Conservation (phyloP, 2,329 filamentous ascomycete species). For the Neofusicoccum parvum region DNA sequence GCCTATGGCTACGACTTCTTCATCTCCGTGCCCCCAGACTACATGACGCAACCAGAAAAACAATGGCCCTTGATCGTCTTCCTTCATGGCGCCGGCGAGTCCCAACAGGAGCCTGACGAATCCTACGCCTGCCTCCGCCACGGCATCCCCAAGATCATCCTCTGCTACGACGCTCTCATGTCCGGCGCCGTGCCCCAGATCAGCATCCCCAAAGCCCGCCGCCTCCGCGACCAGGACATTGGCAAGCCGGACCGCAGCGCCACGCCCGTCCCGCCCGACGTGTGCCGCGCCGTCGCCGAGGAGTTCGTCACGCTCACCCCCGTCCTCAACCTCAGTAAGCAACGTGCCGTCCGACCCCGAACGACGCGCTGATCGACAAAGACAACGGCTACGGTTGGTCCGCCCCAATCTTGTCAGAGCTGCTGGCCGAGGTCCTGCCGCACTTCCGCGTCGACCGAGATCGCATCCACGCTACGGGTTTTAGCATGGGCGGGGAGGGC, state of each 20-base stretch:
- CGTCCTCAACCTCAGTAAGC: slow-evolving; percentile 10
- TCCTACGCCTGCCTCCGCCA: slow-evolving; percentile 22
- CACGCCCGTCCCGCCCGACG: slow-evolving; percentile 8
- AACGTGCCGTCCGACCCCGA: background rate
- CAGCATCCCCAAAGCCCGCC: slow-evolving; percentile 19
- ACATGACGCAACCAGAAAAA: slow-evolving; percentile 1
- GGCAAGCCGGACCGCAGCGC: background rate
- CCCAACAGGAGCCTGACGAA: slow-evolving; percentile 18
- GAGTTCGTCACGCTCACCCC: slow-evolving; percentile 16
- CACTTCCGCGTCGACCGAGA: slow-evolving; percentile 21
- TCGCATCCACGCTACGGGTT: slow-evolving; percentile 25
- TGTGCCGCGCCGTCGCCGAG: slow-evolving; percentile 23
- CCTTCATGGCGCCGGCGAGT: slow-evolving; percentile 23
- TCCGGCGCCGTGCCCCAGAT: slow-evolving; percentile 6
- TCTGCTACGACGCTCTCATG: slow-evolving; percentile 22
- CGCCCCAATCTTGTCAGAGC: slow-evolving; percentile 8
- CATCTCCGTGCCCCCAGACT: slow-evolving; percentile 20
- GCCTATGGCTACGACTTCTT: slow-evolving; percentile 23
- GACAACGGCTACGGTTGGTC: slow-evolving; percentile 26
- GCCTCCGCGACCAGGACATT: background rate
- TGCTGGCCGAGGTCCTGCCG: slow-evolving; percentile 23
- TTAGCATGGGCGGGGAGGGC: slow-evolving; percentile 25
- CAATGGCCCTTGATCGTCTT: slow-evolving; percentile 22
- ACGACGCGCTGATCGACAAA: too few relatives aligned
- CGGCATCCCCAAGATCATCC: slow-evolving; percentile 23